Conservation (phyloP, 2,329 filamentous ascomycete genomes). For the Fusarium ramigenum region DNA sequence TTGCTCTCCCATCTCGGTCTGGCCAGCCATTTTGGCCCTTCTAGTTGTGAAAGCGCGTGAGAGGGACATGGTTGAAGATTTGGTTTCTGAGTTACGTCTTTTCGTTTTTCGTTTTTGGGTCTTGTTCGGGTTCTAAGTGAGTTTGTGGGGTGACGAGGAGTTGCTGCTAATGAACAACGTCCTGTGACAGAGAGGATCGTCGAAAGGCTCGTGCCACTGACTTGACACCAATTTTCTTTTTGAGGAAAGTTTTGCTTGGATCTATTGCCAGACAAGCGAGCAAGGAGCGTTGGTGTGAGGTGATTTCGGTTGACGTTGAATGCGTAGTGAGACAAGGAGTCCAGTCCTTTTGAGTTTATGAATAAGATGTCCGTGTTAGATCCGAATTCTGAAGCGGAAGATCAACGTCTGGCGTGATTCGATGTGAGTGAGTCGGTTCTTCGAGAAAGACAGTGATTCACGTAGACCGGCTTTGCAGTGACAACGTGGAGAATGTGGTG, state of each 20-base stretch:
- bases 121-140: conserved; percentile 9
- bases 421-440: conserved; percentile 19
- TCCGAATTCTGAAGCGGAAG: conserved; percentile 32
- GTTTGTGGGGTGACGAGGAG: neutral
- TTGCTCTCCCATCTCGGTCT: conserved; percentile 55
- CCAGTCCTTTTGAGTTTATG: conserved; percentile 39
- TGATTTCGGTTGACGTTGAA: conserved; percentile 17
- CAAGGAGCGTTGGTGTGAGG: conserved; percentile 16
- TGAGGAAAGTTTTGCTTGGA: conserved; percentile 17
- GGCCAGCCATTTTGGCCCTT: conserved; percentile 62
- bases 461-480: conserved; percentile 24
- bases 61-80: conserved; percentile 58
- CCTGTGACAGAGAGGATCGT: conserved; percentile 4
- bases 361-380: conserved; percentile 1
- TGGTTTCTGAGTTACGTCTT: conserved; percentile 5
- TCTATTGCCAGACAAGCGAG: conserved; percentile 20
- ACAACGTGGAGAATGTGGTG: conserved; percentile 10
- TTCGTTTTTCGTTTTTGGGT: conserved; percentile 2
- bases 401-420: conserved; percentile 26
- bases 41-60: conserved; percentile 77
- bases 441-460: conserved; percentile 34
- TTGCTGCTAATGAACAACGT: conserved; percentile 7
- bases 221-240: conserved; percentile 23
- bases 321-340: conserved; percentile 40
- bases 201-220: conserved; percentile 33